A percentile compares a stretch with the other conserved stretches of the same genome.
phyloP scores from a whole-genome alignment of 305 asterid genomes.

The Fraxinus floribunda region DNA sequence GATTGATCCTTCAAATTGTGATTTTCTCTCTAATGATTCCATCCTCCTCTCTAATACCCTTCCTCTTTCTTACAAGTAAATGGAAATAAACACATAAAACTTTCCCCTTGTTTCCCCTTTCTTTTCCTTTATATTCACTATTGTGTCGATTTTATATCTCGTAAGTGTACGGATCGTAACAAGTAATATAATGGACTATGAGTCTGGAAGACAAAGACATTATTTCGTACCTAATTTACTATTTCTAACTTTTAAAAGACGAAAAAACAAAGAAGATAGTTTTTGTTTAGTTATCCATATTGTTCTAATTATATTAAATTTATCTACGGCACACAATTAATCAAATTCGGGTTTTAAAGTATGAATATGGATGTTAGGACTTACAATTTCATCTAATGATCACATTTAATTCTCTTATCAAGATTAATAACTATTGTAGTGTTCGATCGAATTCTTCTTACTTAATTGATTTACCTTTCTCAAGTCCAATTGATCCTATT shows the following conservation, averaged over 20 bases:
- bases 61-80: slow-evolving; percentile 9
- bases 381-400: background rate
- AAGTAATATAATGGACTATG: background rate
- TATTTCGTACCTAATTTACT: background rate
- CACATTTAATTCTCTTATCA: background rate
- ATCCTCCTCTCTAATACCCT: background rate
- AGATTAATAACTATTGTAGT: background rate
- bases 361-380: background rate
- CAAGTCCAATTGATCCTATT: background rate
- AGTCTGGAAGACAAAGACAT: background rate
- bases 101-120: slow-evolving; percentile 1
- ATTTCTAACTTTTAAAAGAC: background rate
- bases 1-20: slow-evolving; percentile 12
- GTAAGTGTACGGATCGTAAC: background rate
- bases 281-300: background rate
- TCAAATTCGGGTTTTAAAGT: background rate
- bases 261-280: background rate
- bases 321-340: background rate
- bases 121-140: background rate
- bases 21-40: background rate
- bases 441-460: background rate
- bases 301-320: background rate
- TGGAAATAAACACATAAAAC: background rate
- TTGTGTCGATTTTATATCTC: background rate
- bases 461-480: background rate